These are phyloP conservation scores for Spirogloea muscicola DNA, from an alignment of 139 green algal species.

Conservation along the genomic window DNA sequence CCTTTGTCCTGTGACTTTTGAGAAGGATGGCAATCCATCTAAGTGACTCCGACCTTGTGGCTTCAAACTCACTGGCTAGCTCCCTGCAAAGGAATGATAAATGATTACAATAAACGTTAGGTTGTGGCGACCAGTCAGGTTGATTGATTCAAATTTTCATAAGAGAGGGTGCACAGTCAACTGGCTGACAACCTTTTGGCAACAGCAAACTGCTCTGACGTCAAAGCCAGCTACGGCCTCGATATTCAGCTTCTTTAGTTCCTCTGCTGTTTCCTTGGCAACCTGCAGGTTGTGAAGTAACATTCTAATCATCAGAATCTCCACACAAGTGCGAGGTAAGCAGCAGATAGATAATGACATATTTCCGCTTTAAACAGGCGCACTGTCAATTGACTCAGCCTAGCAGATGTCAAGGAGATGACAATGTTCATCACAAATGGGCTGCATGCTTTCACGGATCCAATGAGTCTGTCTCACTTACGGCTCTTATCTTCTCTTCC, in stretches of 20 bases:
- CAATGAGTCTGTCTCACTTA: background rate
- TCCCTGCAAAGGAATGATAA: slow-evolving; percentile 24
- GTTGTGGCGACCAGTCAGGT: background rate
- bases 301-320: background rate
- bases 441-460: background rate
- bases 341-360: background rate
- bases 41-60: slow-evolving; percentile 72
- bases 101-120: background rate
- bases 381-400: background rate
- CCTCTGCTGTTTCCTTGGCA: slow-evolving; percentile 40
- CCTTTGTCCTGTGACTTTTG: slow-evolving; percentile 23
- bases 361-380: background rate
- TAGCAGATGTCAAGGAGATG: background rate
- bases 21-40: slow-evolving; percentile 67
- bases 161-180: background rate
- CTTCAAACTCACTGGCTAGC: slow-evolving; percentile 53
- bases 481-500: slow-evolving; percentile 39
- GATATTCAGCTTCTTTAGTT: slow-evolving; percentile 32
- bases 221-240: slow-evolving; percentile 37
- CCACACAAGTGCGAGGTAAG: background rate
- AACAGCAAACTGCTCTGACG: slow-evolving; percentile 24
- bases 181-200: background rate
- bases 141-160: background rate
- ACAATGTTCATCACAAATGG: slow-evolving; percentile 3
- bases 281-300: slow-evolving; percentile 36